A percentile compares a stretch with the other conserved stretches of the same genome.
These are phyloP conservation scores for Penicillium longicatenatum DNA, from an alignment of 495 filamentous ascomycete species.

Conservation along the genomic window DNA sequence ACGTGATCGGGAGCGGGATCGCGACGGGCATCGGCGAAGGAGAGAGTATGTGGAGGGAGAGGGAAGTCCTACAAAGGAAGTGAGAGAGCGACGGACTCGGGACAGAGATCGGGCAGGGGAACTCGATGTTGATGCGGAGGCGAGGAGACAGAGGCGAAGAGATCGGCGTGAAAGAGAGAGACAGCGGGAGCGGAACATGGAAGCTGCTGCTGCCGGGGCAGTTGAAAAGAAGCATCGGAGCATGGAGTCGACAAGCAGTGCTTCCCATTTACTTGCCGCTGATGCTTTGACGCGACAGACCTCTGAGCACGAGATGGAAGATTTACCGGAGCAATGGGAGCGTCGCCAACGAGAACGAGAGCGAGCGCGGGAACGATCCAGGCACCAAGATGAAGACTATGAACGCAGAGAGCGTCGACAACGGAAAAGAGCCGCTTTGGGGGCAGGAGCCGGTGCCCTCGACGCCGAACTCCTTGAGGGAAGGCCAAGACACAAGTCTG, in stretches of 20 bases:
- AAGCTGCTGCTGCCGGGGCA: slow-evolving; percentile 20
- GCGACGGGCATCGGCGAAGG: slow-evolving; percentile 29
- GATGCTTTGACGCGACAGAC: slow-evolving; percentile 65
- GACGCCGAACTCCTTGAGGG: slow-evolving; percentile 29
- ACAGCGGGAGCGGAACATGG: slow-evolving; percentile 9
- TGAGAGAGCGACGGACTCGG: slow-evolving; percentile 26
- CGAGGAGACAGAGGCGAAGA: slow-evolving; percentile 18
- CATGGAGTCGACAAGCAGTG: slow-evolving; percentile 42
- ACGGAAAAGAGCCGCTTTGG: slow-evolving; percentile 30
- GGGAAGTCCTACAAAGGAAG: slow-evolving; percentile 26
- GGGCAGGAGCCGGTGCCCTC: slow-evolving; percentile 22
- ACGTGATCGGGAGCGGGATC: slow-evolving; percentile 31
- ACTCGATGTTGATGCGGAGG: slow-evolving; percentile 16
- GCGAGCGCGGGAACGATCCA: slow-evolving; percentile 11
- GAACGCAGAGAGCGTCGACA: slow-evolving; percentile 33
- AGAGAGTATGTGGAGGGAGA: slow-evolving; percentile 16
- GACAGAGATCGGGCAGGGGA: slow-evolving; percentile 14
- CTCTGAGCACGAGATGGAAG: slow-evolving; percentile 51
- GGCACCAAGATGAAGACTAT: slow-evolving; percentile 37
- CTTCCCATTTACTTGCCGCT: slow-evolving; percentile 43
- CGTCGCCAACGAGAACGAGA: slow-evolving; percentile 16
- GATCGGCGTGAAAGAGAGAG: slow-evolving; percentile 9
- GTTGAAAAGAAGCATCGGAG: slow-evolving; percentile 39
- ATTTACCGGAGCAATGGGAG: slow-evolving; percentile 10
- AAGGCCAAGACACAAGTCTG: slow-evolving; percentile 45